phyloP scores from a whole-genome alignment of 75 land plant genomes.

The Selaginella moellendorffii region DNA sequence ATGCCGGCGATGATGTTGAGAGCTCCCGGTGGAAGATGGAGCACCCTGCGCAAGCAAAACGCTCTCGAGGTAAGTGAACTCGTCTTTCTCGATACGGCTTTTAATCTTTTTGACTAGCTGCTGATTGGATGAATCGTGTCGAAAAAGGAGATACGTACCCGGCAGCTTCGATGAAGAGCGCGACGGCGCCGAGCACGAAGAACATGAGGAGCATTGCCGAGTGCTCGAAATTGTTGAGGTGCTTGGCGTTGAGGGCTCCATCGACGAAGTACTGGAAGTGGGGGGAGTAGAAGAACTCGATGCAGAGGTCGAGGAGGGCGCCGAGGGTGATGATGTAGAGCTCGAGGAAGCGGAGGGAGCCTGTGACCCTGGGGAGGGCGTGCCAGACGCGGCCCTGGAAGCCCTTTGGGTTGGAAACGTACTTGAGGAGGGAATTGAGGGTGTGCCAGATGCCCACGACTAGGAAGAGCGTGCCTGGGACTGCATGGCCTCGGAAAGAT shows the following conservation, averaged over 20 bases:
- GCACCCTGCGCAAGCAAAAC: conserved; percentile 31
- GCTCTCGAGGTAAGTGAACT: not conserved
- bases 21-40: conserved; percentile 64
- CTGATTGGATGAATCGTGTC: too few relatives aligned
- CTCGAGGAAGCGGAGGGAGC: conserved; percentile 50
- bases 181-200: conserved; percentile 57
- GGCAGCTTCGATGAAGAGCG: conserved; percentile 47
- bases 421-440: conserved; percentile 40
- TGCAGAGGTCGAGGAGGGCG: conserved; percentile 70
- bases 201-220: conserved; percentile 98
- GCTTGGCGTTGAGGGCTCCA: conserved; percentile 66
- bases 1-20: conserved; percentile 52
- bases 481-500: conserved; percentile 72
- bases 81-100: not conserved
- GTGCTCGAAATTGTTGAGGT: conserved; percentile 88
- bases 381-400: conserved; percentile 71
- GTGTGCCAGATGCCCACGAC: conserved; percentile 84
- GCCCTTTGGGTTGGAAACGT: conserved; percentile 42
- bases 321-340: conserved; percentile 61
- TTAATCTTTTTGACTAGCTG: too few relatives aligned
- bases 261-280: conserved; percentile 60
- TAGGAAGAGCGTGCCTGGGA: conserved; percentile 82
- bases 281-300: conserved; percentile 84
- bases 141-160: conserved; percentile 45
- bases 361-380: conserved; percentile 47